phyloP scores from a whole-genome alignment of 2,329 filamentous ascomycete genomes.

The Aspergillus niger region DNA sequence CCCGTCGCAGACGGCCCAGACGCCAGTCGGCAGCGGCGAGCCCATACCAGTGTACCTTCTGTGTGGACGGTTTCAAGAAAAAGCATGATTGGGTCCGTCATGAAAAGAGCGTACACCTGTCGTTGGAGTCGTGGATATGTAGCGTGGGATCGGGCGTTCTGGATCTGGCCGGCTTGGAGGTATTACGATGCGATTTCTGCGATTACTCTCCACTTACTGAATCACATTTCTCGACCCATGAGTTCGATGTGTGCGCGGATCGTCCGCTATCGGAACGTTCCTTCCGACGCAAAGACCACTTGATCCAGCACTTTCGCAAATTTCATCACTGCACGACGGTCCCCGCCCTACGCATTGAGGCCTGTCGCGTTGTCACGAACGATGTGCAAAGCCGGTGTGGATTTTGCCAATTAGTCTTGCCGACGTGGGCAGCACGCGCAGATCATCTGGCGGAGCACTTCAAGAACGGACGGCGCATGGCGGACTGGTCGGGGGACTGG shows the following conservation, averaged over 20 bases:
- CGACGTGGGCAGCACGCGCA: constrained; percentile 53
- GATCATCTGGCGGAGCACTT: constrained; percentile 60
- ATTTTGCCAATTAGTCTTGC: constrained; percentile 53
- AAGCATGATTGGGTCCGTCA: constrained; percentile 56
- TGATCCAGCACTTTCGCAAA: constrained; percentile 59
- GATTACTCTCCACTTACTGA: constrained; percentile 44
- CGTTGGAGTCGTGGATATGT: constrained; percentile 47
- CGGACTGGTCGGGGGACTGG: constrained; percentile 58
- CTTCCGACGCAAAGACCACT: constrained; percentile 60
- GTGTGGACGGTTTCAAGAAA: constrained; percentile 50
- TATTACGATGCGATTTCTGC: constrained; percentile 52
- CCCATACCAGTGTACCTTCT: constrained; percentile 53
- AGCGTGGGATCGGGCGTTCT: constrained; percentile 26
- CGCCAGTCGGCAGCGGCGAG: constrained; percentile 12
- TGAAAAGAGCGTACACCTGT: constrained; percentile 53
- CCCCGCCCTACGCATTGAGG: constrained; percentile 53
- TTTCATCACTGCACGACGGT: constrained; percentile 55
- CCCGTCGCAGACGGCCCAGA: constrained; percentile 11
- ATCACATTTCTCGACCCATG: constrained; percentile 55
- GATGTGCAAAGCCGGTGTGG: constrained; percentile 57
- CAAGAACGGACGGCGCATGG: constrained; percentile 55
- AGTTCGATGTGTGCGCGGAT: constrained; percentile 55
- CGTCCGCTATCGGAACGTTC: constrained; percentile 54
- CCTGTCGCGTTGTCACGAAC: constrained; percentile 56
- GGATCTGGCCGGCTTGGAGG: neutral